Evolutionary conservation across 768 basidiomycete species (phyloP), one percentile per base, ranked within the genome.

Genomic region (Boletellus ananas): DNA sequence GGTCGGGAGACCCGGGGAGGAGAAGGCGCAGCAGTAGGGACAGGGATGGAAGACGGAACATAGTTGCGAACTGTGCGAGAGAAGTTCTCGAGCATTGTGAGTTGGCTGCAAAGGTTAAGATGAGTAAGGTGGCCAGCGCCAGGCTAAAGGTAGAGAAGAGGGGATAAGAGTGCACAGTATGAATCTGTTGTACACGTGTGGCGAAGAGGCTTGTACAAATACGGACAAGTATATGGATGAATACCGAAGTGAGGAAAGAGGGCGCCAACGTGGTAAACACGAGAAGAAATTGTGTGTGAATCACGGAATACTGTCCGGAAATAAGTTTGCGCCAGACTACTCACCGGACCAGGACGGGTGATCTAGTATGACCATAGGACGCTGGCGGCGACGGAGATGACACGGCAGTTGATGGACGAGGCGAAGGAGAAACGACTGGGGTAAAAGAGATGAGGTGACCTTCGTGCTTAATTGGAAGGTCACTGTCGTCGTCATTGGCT

Each of bases 61-160:
- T 82, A 82, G 53, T 69, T 73, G 40, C 79, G 76, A 23, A 83
- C 68, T 10, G 79, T 73, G 17, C 76, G 75, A 10, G 80, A 77
- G 54, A 83, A 70, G 20, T 70, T 70, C 62, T 79, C 77, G 17
- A 81, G 68, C 49, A 77, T 71, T 0, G 78, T 74, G 9, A 74
- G 74, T 51, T 72, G 75, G n/a, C 78, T 80, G 59, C 31, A 54
- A 42, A 18, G 14, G n/a, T 34, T 3, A 21, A 23, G 31, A 39
- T 66, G 43, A 67, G 62, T 56, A 54, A 44, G 25, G 20, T 16
- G 16, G 47, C 16, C 12, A 18, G 31, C 13, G 43, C 33, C 4
- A 17, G 23, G 12, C 17, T 42, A 36, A 45, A 38, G 12, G 34
- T 16, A n/a, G 14, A 17, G 25, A 18, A 49, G 40, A 16, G 33